phyloP scores from a whole-genome alignment of 352 stramenopile species.

The Halophytophthora batemanensis region DNA sequence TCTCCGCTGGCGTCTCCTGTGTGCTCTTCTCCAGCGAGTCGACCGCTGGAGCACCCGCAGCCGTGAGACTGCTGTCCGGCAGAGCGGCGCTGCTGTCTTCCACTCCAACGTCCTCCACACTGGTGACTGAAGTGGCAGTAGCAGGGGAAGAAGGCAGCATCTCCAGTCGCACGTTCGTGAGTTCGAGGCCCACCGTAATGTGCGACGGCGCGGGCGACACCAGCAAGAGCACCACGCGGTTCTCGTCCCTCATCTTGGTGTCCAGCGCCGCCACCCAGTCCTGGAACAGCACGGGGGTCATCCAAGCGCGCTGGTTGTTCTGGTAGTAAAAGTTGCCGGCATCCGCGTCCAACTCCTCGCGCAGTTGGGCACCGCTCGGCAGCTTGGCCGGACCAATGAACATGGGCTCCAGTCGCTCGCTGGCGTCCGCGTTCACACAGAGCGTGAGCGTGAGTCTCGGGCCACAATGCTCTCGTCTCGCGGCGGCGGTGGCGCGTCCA shows the following conservation, averaged over 20 bases:
- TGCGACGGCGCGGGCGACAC: slow-evolving; percentile 39
- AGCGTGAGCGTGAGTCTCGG: slow-evolving; percentile 37
- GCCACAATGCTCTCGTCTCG: slow-evolving; percentile 18
- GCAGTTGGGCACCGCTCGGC: slow-evolving; percentile 10
- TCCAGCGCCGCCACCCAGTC: slow-evolving; percentile 48
- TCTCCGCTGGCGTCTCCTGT: too few species aligned
- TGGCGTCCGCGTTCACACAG: slow-evolving; percentile 46
- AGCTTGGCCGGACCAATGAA: slow-evolving; percentile 40
- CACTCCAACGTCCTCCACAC: too few species aligned
- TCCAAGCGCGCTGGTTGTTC: slow-evolving; percentile 50
- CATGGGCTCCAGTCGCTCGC: slow-evolving; percentile 52
- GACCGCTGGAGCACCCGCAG: too few species aligned
- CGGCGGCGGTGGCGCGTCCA: too few species aligned
- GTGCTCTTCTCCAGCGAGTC: too few species aligned
- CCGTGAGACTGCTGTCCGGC: too few species aligned
- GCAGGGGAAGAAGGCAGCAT: slow-evolving; percentile 38
- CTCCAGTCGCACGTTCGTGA: slow-evolving; percentile 53
- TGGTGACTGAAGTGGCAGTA: too few species aligned
- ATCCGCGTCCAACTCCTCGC: slow-evolving; percentile 19
- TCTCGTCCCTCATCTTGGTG: slow-evolving; percentile 42
- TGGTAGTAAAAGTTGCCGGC: slow-evolving; percentile 42
- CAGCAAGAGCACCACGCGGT: slow-evolving; percentile 42
- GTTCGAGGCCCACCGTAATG: slow-evolving; percentile 44
- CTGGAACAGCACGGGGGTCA: slow-evolving; percentile 62
- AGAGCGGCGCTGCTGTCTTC: too few species aligned